Conservation (phyloP, 208 protist species). For the Willaertia magna region DNA sequence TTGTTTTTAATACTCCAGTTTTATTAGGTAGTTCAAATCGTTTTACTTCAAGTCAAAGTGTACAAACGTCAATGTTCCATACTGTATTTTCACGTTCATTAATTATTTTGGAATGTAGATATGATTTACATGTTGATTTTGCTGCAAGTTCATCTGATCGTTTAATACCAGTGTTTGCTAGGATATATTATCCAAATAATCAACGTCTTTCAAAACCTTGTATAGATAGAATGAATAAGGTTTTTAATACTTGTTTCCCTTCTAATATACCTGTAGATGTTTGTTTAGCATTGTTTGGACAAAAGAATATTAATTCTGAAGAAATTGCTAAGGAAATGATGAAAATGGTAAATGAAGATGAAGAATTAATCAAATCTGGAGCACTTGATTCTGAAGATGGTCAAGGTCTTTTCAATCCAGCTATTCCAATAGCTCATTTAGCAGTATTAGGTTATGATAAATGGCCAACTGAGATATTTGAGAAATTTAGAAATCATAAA, state of each 20-base stretch:
- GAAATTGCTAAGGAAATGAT: not conserved
- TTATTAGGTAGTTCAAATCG: constrained; percentile 67
- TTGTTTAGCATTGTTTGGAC: constrained; percentile 50
- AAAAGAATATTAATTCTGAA: constrained; percentile 46
- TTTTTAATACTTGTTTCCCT: constrained; percentile 66
- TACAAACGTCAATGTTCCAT: constrained; percentile 61
- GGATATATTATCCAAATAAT: constrained; percentile 64
- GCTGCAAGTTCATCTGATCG: not conserved
- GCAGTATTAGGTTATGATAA: not conserved
- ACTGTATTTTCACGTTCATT: constrained; percentile 70
- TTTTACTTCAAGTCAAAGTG: constrained; percentile 53
- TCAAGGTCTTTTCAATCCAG: not conserved
- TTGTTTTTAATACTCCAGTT: constrained; percentile 74
- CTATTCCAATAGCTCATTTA: not conserved
- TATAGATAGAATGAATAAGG: constrained; percentile 66
- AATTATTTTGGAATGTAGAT: constrained; percentile 57
- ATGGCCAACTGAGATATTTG: not conserved
- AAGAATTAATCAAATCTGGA: not conserved
- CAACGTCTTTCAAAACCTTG: constrained; percentile 53
- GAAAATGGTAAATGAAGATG: not conserved
- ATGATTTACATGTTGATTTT: constrained; percentile 48
- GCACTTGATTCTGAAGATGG: not conserved
- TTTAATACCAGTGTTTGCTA: constrained; percentile 54
- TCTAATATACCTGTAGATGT: constrained; percentile 70
- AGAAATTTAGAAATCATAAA: not conserved